Evolutionary conservation across 2,329 filamentous ascomycete genomes (phyloP).

Genomic region (Cladosporium phlei): DNA sequence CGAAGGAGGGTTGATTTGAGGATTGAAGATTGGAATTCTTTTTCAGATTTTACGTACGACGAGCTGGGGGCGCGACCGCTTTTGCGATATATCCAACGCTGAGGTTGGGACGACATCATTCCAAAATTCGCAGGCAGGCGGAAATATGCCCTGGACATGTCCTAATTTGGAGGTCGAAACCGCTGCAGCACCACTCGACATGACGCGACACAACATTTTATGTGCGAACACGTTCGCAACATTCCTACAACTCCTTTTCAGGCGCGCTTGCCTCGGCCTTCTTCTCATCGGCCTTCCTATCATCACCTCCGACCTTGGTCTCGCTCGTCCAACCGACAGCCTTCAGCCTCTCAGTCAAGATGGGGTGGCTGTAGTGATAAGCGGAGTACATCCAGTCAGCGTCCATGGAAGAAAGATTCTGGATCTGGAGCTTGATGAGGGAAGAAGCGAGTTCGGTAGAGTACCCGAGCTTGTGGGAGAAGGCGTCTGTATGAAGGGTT

Average conservation of each 20-base stretch:
- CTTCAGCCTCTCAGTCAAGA: slow-evolving; percentile 85
- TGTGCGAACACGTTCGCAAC: too few relatives aligned
- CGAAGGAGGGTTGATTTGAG: too few relatives aligned
- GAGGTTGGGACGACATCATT: too few relatives aligned
- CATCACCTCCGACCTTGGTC: slow-evolving; percentile 49
- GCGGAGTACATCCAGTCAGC: slow-evolving; percentile 97
- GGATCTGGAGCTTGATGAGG: slow-evolving; percentile 94
- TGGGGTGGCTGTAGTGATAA: slow-evolving; percentile 98
- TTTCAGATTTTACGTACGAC: not conserved
- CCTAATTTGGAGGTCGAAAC: too few relatives aligned
- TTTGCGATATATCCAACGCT: too few relatives aligned
- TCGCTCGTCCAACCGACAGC: slow-evolving; percentile 81
- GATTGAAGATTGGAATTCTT: not conserved
- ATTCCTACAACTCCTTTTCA: slow-evolving; percentile 21
- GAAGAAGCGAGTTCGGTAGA: slow-evolving; percentile 75
- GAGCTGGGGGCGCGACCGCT: too few relatives aligned
- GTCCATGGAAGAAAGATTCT: slow-evolving; percentile 98
- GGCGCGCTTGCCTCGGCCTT: slow-evolving; percentile 15
- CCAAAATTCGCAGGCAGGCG: too few relatives aligned
- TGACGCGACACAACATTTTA: too few relatives aligned
- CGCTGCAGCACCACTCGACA: too few relatives aligned
- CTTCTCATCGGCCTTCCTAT: slow-evolving; percentile 31
- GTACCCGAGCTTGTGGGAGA: slow-evolving; percentile 81
- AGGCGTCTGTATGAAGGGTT: slow-evolving; percentile 60
- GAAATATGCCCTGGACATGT: too few relatives aligned